A percentile compares a stretch with the other conserved stretches of the same genome.
Conservation (phyloP, 108 stramenopile species). For the Cyclostephanos tholiformis region DNA sequence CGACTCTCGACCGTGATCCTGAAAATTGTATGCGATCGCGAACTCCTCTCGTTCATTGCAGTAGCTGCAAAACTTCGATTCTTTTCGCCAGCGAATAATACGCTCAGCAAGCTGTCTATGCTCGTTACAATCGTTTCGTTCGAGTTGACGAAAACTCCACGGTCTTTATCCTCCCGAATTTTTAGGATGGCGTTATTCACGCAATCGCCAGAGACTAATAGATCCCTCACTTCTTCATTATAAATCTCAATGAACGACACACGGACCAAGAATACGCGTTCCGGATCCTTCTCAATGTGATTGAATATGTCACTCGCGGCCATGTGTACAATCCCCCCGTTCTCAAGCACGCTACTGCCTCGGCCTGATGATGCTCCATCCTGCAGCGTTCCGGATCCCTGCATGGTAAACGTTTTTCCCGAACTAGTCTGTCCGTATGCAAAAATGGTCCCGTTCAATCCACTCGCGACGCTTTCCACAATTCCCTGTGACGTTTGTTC, state of each 20-base stretch:
- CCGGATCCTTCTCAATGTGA: conserved; percentile 60
- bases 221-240: conserved; percentile 98
- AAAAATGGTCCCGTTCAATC: conserved; percentile 98
- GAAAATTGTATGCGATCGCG: conserved; percentile 97
- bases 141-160: conserved; percentile 95
- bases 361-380: conserved; percentile 45
- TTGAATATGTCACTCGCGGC: conserved; percentile 83
- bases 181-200: conserved; percentile 47
- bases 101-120: conserved; percentile 71
- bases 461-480: conserved; percentile 83
- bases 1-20: conserved; percentile 92
- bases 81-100: conserved; percentile 87
- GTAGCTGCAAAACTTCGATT: conserved; percentile 88
- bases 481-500: conserved; percentile 84
- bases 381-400: conserved; percentile 76
- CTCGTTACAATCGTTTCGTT: conserved; percentile 84
- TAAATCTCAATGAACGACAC: conserved; percentile 99
- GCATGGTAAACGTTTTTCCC: conserved; percentile 95
- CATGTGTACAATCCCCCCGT: conserved; percentile 82
- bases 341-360: conserved; percentile 17
- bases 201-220: conserved; percentile 64
- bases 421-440: conserved; percentile 93
- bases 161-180: conserved; percentile 92
- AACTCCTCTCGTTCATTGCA: conserved; percentile 96
- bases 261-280: conserved; percentile 83